Evolutionary conservation across 108 stramenopile species (phyloP), one percentile per base, ranked within the genome.

Genomic region (Nannochloropsis granulata): DNA sequence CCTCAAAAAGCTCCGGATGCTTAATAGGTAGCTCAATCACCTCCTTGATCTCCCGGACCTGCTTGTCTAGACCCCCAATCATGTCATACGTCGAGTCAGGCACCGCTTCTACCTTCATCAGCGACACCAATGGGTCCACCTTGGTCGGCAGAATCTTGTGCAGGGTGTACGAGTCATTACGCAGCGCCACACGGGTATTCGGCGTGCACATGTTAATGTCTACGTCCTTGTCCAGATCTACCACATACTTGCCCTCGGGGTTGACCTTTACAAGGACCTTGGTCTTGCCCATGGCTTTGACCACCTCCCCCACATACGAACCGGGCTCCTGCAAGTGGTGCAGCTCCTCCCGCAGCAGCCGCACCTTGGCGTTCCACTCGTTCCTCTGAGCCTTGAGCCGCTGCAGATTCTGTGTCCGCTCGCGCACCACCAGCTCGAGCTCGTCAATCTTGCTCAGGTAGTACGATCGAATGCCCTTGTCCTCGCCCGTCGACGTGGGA

Each of bases 91-190:
- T 98, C 2, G 97, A 97, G 87, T 99, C 99, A 1, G 99, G 99
- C 43, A 99, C 99, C 79, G 97, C 97, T 90, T 99, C 99, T 82
- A 99, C 99, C 90, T 98, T 98, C 99, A 99, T 99, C 79, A 99
- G 90, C 23, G 92, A 91, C 43, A 99, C 99, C 79, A 99, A 88
- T 12, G 99, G 99, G 90, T 99, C 99, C 78, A 99, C 97, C 93
- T 98, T 98, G 84, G 97, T 97, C 21, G 99, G 99, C 21, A 99
- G 84, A 78, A 98, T 98, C 86, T 98, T 98, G 92, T 99, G 99
- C 25, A 99, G 90, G 21, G 93, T 94, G 89, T 98, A 98, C 34
- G 96, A 97, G 91, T 99, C 99, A 86, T 97, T 97, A 81, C 97
- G 93, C 23, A 99, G 91, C 0, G 99, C 99, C 23, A 99, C 98